Evolutionary conservation across 176 grass and related monocot species (phyloP).

Genomic region (Oryza meridionalis): DNA sequence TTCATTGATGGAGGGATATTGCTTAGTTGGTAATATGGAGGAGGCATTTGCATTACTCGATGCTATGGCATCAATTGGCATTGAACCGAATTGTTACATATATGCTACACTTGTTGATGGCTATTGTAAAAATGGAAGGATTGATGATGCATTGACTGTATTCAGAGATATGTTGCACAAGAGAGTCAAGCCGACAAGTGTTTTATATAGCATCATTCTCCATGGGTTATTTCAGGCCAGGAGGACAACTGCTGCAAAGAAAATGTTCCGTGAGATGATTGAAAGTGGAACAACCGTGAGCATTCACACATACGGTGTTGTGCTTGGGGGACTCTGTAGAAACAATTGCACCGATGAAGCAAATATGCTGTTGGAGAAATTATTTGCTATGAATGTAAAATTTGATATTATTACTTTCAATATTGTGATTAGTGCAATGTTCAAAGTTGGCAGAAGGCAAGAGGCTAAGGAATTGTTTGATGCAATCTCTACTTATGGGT

Average conservation of each 20-base stretch:
- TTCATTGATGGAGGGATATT: background rate
- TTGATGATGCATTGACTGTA: background rate
- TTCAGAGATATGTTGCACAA: conserved; percentile 6
- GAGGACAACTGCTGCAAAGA: background rate
- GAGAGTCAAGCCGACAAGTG: background rate
- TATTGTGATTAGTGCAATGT: background rate
- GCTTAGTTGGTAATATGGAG: background rate
- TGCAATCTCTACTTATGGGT: background rate
- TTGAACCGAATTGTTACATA: background rate
- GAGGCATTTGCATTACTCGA: background rate
- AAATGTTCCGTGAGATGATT: background rate
- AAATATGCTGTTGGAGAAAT: too few relatives aligned
- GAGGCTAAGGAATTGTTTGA: background rate
- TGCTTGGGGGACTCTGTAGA: too few relatives aligned
- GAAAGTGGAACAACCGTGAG: background rate
- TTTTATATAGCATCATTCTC: background rate
- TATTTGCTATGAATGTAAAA: too few relatives aligned
- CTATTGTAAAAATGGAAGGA: background rate
- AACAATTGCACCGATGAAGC: too few relatives aligned
- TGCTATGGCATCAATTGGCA: background rate
- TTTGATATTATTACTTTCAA: background rate
- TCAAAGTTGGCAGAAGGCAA: background rate
- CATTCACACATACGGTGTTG: too few relatives aligned
- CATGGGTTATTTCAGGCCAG: conserved; percentile 19
- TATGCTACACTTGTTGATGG: background rate